A percentile compares a stretch with the other conserved stretches of the same genome.
Conservation (phyloP, 768 basidiomycete genomes). For the Terana coerulea region DNA sequence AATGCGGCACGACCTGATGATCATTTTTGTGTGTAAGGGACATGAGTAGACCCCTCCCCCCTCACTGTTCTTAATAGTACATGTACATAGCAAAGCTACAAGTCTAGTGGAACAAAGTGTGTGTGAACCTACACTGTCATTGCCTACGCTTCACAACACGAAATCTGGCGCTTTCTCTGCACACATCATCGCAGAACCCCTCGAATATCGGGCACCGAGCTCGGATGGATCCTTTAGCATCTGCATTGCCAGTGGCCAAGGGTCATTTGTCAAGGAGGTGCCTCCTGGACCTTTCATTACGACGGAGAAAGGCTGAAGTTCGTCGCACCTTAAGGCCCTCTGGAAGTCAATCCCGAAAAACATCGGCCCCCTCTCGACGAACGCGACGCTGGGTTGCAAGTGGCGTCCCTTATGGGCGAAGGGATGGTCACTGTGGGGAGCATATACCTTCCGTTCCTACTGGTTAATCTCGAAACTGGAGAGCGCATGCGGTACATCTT, state of each 20-base stretch:
- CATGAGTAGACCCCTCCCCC: no score
- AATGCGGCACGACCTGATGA: no score
- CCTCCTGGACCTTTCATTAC: no score
- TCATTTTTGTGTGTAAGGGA: no score
- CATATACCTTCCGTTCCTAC: background rate
- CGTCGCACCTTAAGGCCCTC: background rate
- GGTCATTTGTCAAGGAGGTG: background rate
- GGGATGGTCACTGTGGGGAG: background rate
- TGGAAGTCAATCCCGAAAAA: background rate
- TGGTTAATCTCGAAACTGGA: background rate
- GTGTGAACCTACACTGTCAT: no score
- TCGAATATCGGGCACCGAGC: background rate
- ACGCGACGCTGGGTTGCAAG: background rate
- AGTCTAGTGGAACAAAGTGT: no score
- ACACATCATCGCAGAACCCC: no score
- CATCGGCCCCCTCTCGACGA: background rate
- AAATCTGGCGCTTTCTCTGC: no score
- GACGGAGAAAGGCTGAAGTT: no score
- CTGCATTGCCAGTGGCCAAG: background rate
- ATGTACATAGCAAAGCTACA: no score
- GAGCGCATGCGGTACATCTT: background rate
- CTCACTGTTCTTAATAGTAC: no score
- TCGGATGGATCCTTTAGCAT: slow-evolving; percentile 1
- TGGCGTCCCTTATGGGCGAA: background rate
- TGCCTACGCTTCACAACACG: no score